A percentile compares a stretch with the other conserved stretches of the same genome.
These are phyloP conservation scores for Quercus tomentella DNA, from an alignment of 331 rosid species.

Conservation along the genomic window DNA sequence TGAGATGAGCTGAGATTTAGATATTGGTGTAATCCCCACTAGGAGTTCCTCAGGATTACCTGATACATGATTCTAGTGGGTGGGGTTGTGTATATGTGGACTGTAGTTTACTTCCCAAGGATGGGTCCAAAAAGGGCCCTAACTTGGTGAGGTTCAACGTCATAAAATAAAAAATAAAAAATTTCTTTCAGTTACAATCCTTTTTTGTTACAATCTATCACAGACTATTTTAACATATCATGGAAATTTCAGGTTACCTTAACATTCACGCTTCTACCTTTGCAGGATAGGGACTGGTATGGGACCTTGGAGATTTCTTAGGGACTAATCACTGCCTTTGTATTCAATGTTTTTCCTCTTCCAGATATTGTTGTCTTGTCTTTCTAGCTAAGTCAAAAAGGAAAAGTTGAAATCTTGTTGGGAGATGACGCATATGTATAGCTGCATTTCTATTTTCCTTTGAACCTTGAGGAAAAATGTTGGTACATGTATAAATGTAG, in stretches of 20 bases:
- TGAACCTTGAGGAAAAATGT: too few species aligned
- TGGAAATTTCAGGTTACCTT: not conserved
- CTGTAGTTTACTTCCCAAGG: too few species aligned
- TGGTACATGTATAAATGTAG: too few species aligned
- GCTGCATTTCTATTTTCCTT: not conserved
- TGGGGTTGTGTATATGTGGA: too few species aligned
- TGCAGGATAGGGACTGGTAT: conserved; percentile 87
- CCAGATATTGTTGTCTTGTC: not conserved
- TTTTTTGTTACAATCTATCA: not conserved
- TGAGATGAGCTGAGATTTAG: too few species aligned
- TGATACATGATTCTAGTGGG: too few species aligned
- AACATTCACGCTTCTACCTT: not conserved
- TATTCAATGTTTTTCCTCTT: not conserved
- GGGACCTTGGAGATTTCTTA: conserved; percentile 79
- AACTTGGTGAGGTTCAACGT: too few species aligned
- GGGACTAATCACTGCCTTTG: conserved; percentile 14
- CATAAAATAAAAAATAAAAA: too few species aligned
- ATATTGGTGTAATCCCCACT: too few species aligned
- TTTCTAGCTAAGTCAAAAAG: not conserved
- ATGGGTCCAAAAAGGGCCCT: too few species aligned
- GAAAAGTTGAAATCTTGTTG: not conserved
- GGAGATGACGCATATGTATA: not conserved
- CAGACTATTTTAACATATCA: not conserved
- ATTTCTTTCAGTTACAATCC: not conserved
- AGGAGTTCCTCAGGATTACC: too few species aligned